These are phyloP conservation scores for Cercospora janseana DNA, from an alignment of 2,329 filamentous ascomycete species.

Conservation along the genomic window DNA sequence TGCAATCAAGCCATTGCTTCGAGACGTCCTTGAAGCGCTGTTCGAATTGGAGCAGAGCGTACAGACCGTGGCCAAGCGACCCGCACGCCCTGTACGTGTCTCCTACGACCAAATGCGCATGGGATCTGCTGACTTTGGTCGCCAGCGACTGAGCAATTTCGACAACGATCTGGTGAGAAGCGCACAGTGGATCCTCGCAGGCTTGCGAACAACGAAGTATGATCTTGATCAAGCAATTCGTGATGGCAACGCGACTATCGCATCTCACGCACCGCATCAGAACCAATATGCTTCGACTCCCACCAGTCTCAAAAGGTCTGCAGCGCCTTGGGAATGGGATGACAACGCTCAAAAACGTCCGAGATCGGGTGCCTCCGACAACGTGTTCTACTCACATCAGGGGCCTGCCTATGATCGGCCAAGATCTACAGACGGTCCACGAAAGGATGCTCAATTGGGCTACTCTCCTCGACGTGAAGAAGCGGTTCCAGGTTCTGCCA, in stretches of 20 bases:
- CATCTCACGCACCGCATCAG: background rate
- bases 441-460: slow-evolving; percentile 9
- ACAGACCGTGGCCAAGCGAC: slow-evolving; percentile 19
- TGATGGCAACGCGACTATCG: background rate
- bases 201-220: slow-evolving; percentile 22
- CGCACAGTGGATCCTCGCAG: slow-evolving; percentile 31
- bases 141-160: background rate
- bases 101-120: background rate
- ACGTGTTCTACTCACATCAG: slow-evolving; percentile 10
- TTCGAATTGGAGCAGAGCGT: slow-evolving; percentile 28
- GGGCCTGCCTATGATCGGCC: slow-evolving; percentile 20
- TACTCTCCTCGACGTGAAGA: slow-evolving; percentile 28
- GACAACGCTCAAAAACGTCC: slow-evolving; percentile 25
- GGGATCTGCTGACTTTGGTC: background rate
- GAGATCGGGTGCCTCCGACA: slow-evolving; percentile 23
- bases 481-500: slow-evolving; percentile 24
- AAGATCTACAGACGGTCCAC: slow-evolving; percentile 19
- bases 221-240: slow-evolving; percentile 23
- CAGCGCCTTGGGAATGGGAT: slow-evolving; percentile 22
- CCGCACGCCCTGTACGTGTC: background rate
- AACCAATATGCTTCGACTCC: slow-evolving; percentile 16
- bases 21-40: slow-evolving; percentile 29
- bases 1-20: slow-evolving; percentile 27
- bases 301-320: slow-evolving; percentile 24
- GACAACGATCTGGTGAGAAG: slow-evolving; percentile 22